phyloP scores from a whole-genome alignment of 2,329 filamentous ascomycete genomes.

The Sarocladium oryzae region DNA sequence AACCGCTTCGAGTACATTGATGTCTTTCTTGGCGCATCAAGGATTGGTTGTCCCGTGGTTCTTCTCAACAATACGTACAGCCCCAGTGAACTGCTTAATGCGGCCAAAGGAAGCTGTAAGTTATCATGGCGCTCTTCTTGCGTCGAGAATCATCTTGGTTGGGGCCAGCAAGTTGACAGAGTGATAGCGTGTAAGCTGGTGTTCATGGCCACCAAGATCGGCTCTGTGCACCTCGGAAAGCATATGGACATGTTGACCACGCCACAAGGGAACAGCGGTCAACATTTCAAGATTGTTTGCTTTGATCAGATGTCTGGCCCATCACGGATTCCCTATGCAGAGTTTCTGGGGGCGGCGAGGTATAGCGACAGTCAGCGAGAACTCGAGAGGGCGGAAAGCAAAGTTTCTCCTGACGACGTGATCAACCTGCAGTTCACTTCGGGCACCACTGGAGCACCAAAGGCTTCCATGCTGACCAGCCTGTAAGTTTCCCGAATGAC shows the following conservation, averaged over 20 bases:
- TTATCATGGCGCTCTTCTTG: not conserved
- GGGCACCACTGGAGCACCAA: slow-evolving; percentile 6
- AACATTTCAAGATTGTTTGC: not conserved
- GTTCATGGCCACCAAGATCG: not conserved
- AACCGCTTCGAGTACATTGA: slow-evolving; percentile 2
- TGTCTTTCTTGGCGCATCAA: not conserved
- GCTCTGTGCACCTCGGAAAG: not conserved
- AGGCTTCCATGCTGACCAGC: slow-evolving; percentile 9
- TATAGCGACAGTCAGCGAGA: not conserved
- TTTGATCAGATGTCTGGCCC: not conserved
- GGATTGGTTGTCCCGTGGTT: not conserved
- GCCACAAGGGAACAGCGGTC: not conserved
- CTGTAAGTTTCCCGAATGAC: not conserved
- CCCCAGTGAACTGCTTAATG: not conserved
- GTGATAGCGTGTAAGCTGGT: not conserved
- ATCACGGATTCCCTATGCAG: not conserved
- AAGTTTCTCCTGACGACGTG: not conserved
- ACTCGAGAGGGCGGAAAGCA: not conserved
- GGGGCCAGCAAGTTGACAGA: not conserved
- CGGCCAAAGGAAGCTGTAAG: not conserved
- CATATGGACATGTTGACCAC: not conserved
- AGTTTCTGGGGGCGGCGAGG: not conserved
- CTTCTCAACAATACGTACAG: slow-evolving; percentile 4
- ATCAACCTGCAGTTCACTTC: slow-evolving; percentile 5
- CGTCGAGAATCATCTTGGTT: too few species aligned